Percentiles rank a stretch among this genome's conserved stretches.
Conservation (phyloP, 2,329 filamentous ascomycete genomes). For the Penicillium sp. region DNA sequence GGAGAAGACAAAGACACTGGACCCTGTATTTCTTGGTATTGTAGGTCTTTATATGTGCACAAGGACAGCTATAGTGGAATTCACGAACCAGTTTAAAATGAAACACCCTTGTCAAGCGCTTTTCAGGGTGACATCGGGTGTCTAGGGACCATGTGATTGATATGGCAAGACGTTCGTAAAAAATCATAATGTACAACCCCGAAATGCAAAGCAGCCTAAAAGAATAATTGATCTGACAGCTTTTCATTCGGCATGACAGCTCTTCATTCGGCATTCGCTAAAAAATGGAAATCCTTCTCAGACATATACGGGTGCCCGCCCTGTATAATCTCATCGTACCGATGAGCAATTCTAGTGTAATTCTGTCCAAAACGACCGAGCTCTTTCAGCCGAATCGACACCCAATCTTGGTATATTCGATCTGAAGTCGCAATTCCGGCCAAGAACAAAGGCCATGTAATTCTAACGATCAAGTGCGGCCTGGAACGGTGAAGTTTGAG, state of each 20-base stretch:
- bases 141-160: too few species aligned
- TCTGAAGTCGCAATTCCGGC: constrained; percentile 30
- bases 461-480: constrained; percentile 26
- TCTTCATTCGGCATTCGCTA: neutral
- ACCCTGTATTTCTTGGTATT: too few species aligned
- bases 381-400: constrained; percentile 28
- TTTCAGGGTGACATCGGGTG: too few species aligned
- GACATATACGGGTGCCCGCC: constrained; percentile 17
- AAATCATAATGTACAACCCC: too few species aligned
- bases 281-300: constrained; percentile 1
- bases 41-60: too few species aligned
- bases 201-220: too few species aligned
- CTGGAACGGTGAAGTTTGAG: constrained; percentile 26
- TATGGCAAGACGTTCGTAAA: too few species aligned
- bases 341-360: constrained; percentile 21
- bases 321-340: constrained; percentile 28
- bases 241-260: neutral
- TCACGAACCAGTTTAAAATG: too few species aligned
- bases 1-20: too few species aligned
- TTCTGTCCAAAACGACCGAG: constrained; percentile 29
- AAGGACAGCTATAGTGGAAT: too few species aligned
- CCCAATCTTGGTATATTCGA: constrained; percentile 30
- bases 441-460: constrained; percentile 29
- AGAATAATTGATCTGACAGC: too few species aligned
- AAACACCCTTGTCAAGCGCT: too few species aligned